These are phyloP conservation scores for Corymbia maculata DNA, from an alignment of 345 rosid species.

Conservation along the genomic window DNA sequence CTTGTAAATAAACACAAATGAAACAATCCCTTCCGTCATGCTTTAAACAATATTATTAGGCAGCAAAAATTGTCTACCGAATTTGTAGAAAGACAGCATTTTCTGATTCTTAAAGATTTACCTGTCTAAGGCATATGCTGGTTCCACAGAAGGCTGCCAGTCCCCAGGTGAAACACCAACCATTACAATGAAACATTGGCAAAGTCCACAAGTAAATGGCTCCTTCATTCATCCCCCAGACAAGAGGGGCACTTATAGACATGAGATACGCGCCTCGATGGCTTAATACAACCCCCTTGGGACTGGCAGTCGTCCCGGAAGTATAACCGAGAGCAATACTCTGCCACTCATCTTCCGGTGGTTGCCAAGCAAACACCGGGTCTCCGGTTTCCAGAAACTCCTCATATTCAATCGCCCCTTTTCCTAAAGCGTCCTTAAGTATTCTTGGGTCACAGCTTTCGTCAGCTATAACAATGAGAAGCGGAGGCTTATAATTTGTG, in stretches of 20 bases:
- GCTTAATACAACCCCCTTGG: slow-evolving; percentile 82
- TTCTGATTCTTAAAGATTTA: slow-evolving; percentile 1
- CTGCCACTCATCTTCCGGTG: slow-evolving; percentile 95
- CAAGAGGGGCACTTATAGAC: slow-evolving; percentile 51
- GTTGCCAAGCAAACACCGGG: slow-evolving; percentile 65
- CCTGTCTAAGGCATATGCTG: slow-evolving; percentile 92
- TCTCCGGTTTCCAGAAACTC: slow-evolving; percentile 67
- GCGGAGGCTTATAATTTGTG: slow-evolving; percentile 40
- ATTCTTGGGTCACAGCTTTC: slow-evolving; percentile 49
- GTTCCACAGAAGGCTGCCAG: slow-evolving; percentile 76
- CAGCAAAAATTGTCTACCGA: background rate
- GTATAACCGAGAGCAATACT: slow-evolving; percentile 91
- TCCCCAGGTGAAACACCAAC: slow-evolving; percentile 91
- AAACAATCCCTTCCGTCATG: background rate
- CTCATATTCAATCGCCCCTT: slow-evolving; percentile 87
- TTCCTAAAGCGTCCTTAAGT: slow-evolving; percentile 41
- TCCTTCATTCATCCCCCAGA: slow-evolving; percentile 92
- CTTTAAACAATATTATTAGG: background rate
- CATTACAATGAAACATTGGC: slow-evolving; percentile 92
- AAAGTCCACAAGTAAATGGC: slow-evolving; percentile 87
- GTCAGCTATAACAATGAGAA: slow-evolving; percentile 69
- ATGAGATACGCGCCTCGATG: slow-evolving; percentile 89
- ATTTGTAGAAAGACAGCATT: background rate
- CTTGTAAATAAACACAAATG: background rate
- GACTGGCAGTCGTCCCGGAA: slow-evolving; percentile 91